Evolutionary conservation across 2,329 filamentous ascomycete species (phyloP).

Genomic region (Colletotrichum musicola): DNA sequence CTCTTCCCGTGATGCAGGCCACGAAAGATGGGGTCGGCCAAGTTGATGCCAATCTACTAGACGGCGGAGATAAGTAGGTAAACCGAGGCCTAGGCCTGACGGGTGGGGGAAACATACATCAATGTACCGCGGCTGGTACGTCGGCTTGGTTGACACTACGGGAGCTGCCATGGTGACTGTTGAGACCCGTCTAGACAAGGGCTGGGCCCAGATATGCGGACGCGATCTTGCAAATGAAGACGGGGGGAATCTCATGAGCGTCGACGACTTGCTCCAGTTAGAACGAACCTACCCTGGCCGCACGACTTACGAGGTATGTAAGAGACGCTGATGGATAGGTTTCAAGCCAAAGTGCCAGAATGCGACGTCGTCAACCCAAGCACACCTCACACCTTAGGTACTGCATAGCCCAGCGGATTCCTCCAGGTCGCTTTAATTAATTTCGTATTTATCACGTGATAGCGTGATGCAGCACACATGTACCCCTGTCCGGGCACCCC

Average conservation of each 20-base stretch:
- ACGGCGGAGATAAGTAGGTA: conserved; percentile 31
- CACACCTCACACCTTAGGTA: too few relatives aligned
- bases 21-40: conserved; percentile 90
- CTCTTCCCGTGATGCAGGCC: conserved; percentile 87
- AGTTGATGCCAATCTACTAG: conserved; percentile 88
- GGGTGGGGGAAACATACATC: conserved; percentile 62
- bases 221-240: conserved; percentile 3
- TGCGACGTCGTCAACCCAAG: neutral
- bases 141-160: conserved; percentile 31
- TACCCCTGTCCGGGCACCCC: neutral
- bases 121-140: conserved; percentile 68
- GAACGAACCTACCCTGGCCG: neutral
- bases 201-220: neutral
- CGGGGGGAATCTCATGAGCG: conserved; percentile 15
- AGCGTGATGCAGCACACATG: conserved; percentile 29
- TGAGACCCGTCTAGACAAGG: conserved; percentile 13
- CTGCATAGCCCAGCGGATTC: too few relatives aligned
- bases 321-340: too few relatives aligned
- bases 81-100: too few relatives aligned
- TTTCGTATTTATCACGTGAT: conserved; percentile 27
- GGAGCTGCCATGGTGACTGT: conserved; percentile 27
- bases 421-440: neutral
- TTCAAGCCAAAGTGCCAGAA: neutral
- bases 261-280: neutral
- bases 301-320: too few relatives aligned